Evolutionary conservation across 208 protist genomes (phyloP).

Genomic region (Leishmania tropica): DNA sequence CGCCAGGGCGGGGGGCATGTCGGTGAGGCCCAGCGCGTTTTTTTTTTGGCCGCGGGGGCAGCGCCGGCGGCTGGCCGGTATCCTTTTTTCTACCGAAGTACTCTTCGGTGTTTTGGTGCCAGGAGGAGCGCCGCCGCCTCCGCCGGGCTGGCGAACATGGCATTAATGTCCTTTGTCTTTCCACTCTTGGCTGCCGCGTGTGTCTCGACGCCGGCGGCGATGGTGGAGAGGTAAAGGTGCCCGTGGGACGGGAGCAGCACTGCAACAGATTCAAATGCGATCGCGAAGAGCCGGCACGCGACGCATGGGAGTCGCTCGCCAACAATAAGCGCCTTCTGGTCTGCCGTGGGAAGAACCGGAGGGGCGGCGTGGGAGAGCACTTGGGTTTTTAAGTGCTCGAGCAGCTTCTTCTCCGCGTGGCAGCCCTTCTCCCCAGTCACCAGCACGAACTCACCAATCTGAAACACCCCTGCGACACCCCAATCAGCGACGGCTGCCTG

Average conservation of each 20-base stretch:
- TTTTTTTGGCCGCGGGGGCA: background rate
- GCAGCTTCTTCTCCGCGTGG: conserved; percentile 54
- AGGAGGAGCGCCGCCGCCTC: conserved; percentile 23
- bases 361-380: conserved; percentile 16
- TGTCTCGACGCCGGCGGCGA: background rate
- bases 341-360: background rate
- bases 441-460: conserved; percentile 40
- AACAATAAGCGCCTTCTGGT: conserved; percentile 37
- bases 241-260: conserved; percentile 52
- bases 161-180: background rate
- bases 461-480: conserved; percentile 41
- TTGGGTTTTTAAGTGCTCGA: conserved; percentile 28
- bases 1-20: too few species aligned
- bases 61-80: background rate
- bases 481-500: conserved; percentile 25
- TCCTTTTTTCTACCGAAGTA: conserved; percentile 8
- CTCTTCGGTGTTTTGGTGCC: background rate
- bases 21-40: too few species aligned
- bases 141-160: background rate
- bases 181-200: background rate
- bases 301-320: conserved; percentile 54
- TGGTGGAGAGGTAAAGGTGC: conserved; percentile 47
- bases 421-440: conserved; percentile 35
- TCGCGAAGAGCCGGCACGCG: conserved; percentile 40
- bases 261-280: conserved; percentile 29